Conservation (phyloP, 371 early-diverging fungal species). For the Mortierella sp. region DNA sequence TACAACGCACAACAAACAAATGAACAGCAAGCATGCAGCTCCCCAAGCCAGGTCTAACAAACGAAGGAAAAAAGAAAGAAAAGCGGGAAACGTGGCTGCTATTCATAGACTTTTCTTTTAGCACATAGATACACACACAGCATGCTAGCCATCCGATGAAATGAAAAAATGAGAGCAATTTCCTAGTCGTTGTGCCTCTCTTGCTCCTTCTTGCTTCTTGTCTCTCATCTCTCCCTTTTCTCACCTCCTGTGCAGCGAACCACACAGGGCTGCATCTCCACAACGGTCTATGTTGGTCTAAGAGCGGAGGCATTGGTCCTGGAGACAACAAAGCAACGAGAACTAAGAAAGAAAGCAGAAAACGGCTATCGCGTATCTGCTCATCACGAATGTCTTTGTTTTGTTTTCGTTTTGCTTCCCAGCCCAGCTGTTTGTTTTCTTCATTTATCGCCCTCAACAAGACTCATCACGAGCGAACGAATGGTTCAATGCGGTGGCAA, state of each 20-base stretch:
- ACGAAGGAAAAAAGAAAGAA: neutral
- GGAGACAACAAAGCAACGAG: too few species aligned
- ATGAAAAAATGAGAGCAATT: neutral
- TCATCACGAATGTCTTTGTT: neutral
- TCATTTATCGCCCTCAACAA: too few species aligned
- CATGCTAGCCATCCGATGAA: neutral
- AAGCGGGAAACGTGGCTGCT: neutral
- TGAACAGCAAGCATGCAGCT: neutral
- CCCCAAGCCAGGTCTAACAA: neutral
- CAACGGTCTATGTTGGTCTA: neutral
- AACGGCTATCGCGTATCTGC: neutral
- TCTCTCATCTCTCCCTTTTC: neutral
- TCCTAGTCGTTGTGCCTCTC: neutral
- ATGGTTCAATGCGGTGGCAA: neutral
- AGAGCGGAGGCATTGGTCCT: too few species aligned
- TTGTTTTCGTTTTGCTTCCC: neutral
- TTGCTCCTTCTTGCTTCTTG: neutral
- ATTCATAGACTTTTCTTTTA: neutral
- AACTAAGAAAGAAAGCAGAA: neutral
- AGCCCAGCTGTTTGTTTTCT: neutral
- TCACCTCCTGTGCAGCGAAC: neutral
- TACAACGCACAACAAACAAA: neutral
- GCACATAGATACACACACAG: neutral
- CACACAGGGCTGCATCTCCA: neutral
- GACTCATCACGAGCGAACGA: neutral